Base-by-base conservation (phyloP, 75 land plant genomes). In the Selaginella tamariscina region DNA sequence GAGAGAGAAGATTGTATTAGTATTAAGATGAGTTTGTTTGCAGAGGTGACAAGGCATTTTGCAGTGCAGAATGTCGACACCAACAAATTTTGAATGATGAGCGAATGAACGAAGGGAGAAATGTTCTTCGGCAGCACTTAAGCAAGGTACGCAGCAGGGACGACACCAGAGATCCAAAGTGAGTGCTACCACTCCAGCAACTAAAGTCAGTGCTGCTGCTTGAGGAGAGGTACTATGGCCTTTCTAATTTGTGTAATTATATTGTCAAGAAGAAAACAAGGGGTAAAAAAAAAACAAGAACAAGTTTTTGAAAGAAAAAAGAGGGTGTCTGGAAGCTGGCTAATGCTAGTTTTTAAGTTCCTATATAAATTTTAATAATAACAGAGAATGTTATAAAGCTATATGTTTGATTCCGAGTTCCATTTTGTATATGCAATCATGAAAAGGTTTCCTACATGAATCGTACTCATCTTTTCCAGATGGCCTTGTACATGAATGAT, bases 41-140 rank as follows among this genome's bases (percentile, higher is more conserved):
- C 80, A 88, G 91, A 68, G 91, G 88, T 1, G 88, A 88, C 32
- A 81, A 67, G 23, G 88, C 91, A 11, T 88, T 81, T 30, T 88
- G 88, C 56, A 85, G 91, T 60, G 55, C 64, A 8, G 91, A 88
- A 72, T 85, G 88, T 66, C 49, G 88, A 71, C 21, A 56, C 22
- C 71, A 77, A 56, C 86, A 84, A 63, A 84, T 84, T 32, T 72
- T 83, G 32, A 55, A 69, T 27, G 85, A 85, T 64, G 85, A 85
- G 64, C 68, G 71, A n/a, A 64, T 27, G 23, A 59, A 21, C 21
- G 62, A 26, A 21, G 73, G 1, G 82, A 79, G 76, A 85, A 33
- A 20, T 73, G 79, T 56, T 21, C 65, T 0, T 9, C 71, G 15
- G 65, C 84, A 8, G 76, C 77, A 2, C 11, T 70, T 68, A 78